These are phyloP conservation scores for Phanerochaete carnosa DNA, from an alignment of 768 basidiomycete species.

Conservation along the genomic window DNA sequence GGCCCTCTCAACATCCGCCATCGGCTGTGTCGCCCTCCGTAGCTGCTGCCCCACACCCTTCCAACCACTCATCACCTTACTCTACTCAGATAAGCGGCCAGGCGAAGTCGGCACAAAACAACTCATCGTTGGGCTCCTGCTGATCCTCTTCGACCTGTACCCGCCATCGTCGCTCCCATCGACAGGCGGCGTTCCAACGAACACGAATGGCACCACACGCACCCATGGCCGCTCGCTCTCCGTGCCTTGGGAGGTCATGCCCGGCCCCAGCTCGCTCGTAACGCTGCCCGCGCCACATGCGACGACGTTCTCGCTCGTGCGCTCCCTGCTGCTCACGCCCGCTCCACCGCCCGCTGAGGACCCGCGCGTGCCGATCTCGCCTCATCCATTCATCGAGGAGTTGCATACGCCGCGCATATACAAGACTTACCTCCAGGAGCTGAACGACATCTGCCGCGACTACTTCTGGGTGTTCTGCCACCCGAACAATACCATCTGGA, in stretches of 20 bases:
- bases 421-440: conserved; percentile 77
- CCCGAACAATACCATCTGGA: conserved; percentile 90
- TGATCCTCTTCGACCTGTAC: conserved; percentile 88
- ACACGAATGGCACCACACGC: conserved; percentile 9
- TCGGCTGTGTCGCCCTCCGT: conserved; percentile 89
- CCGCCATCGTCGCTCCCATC: conserved; percentile 67
- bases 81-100: conserved; percentile 98
- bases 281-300: conserved; percentile 73
- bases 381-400: conserved; percentile 80
- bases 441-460: conserved; percentile 89
- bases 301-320: conserved; percentile 69
- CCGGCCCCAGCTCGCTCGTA: conserved; percentile 41
- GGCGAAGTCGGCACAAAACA: conserved; percentile 90
- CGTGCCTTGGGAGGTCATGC: conserved; percentile 56
- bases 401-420: conserved; percentile 69
- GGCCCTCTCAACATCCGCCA: conserved; percentile 84
- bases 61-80: conserved; percentile 71
- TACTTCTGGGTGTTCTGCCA: conserved; percentile 99
- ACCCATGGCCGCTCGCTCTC: conserved; percentile 27
- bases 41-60: conserved; percentile 88
- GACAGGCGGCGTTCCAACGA: conserved; percentile 28
- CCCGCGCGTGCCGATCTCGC: conserved; percentile 55
- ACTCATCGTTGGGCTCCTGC: conserved; percentile 83
- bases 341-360: conserved; percentile 65
- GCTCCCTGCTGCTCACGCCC: conserved; percentile 70